A percentile compares a stretch with the other conserved stretches of the same genome.
Evolutionary conservation across 2,329 filamentous ascomycete genomes (phyloP).

Genomic region (Aspergillus fumigatus): DNA sequence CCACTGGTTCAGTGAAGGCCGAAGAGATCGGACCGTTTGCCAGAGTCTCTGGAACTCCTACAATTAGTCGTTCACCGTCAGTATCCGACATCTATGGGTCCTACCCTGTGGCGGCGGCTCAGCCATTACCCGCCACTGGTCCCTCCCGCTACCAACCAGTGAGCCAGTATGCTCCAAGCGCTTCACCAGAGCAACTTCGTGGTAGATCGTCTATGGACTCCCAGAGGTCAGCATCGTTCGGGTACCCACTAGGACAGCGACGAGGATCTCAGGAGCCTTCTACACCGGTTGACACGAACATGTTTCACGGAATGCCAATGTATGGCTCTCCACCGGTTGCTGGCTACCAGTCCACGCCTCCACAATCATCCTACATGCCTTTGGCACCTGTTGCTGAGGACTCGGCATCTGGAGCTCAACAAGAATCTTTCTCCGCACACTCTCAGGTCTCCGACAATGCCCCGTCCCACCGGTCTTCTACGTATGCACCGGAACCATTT

Average conservation of each 20-base stretch:
- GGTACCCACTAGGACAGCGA: conserved; percentile 30
- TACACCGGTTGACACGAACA: conserved; percentile 29
- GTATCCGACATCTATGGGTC: conserved; percentile 70
- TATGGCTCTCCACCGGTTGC: conserved; percentile 30
- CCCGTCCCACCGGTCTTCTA: conserved; percentile 25
- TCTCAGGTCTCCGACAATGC: conserved; percentile 23
- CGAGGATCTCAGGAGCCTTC: conserved; percentile 35
- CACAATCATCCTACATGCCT: conserved; percentile 35
- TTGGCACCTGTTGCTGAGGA: conserved; percentile 40
- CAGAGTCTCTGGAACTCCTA: conserved; percentile 70
- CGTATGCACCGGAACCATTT: conserved; percentile 12
- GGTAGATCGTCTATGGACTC: conserved; percentile 47
- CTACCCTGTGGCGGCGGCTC: conserved; percentile 40
- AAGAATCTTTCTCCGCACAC: conserved; percentile 12
- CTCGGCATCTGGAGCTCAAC: conserved; percentile 22
- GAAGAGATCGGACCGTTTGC: conserved; percentile 74
- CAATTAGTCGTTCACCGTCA: conserved; percentile 69
- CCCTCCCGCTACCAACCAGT: conserved; percentile 43
- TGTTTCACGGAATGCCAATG: conserved; percentile 26
- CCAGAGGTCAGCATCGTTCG: conserved; percentile 39
- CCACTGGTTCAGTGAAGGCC: conserved; percentile 54
- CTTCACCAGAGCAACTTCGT: conserved; percentile 49
- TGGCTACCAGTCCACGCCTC: conserved; percentile 36
- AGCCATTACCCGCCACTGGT: conserved; percentile 28
- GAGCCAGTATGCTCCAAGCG: conserved; percentile 44